Conservation (phyloP, 108 stramenopile genomes). For the Pseudonitzschia delicatissima region DNA sequence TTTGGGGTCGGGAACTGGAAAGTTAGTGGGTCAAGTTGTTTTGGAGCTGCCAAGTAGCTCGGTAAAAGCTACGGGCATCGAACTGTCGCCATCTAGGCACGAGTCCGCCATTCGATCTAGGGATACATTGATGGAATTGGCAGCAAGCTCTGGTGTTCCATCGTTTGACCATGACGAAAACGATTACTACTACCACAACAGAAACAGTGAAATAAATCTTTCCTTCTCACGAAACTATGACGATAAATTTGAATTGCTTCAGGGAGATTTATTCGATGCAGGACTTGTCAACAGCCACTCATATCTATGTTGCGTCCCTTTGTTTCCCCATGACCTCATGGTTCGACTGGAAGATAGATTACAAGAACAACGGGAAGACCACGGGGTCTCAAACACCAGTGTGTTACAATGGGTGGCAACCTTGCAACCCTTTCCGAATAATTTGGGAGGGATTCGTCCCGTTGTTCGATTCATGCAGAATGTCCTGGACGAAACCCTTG, state of each 20-base stretch:
- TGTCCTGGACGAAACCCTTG: constrained; percentile 60
- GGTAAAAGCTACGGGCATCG: constrained; percentile 45
- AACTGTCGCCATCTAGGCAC: constrained; percentile 53
- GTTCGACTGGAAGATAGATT: constrained; percentile 41
- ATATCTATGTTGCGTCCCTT: constrained; percentile 60
- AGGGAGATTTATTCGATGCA: constrained; percentile 58
- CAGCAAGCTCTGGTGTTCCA: too few species aligned
- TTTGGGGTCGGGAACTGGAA: constrained; percentile 64
- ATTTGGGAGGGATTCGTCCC: constrained; percentile 27
- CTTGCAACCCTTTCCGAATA: constrained; percentile 37
- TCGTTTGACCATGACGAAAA: too few species aligned
- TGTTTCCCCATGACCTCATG: constrained; percentile 62
- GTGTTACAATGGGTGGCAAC: constrained; percentile 65
- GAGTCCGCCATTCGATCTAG: constrained; percentile 35
- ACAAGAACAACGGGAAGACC: neutral
- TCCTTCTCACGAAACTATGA: neutral
- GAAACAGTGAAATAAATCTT: too few species aligned
- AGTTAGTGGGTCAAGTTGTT: constrained; percentile 53
- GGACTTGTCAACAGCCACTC: constrained; percentile 58
- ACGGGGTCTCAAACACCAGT: neutral
- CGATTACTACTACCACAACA: too few species aligned
- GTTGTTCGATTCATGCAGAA: constrained; percentile 49
- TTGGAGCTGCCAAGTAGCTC: constrained; percentile 43
- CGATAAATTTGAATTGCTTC: constrained; percentile 34
- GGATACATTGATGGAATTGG: constrained; percentile 18